Conservation (phyloP, 257 asterid genomes). For the Capsicum chinense region DNA sequence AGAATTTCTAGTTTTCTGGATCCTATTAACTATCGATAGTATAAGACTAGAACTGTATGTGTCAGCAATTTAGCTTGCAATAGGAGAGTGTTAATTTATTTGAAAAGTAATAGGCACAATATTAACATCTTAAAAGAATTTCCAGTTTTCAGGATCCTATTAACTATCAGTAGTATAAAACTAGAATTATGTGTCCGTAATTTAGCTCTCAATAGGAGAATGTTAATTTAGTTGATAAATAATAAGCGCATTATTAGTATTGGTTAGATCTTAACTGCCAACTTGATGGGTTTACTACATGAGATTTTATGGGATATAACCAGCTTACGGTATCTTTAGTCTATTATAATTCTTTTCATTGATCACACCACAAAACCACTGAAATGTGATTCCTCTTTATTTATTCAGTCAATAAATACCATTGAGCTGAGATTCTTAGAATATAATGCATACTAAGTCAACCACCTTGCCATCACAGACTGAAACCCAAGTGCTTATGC, state of each 20-base stretch:
- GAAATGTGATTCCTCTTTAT: not conserved
- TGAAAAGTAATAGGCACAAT: not conserved
- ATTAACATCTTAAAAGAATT: no score
- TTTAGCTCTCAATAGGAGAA: not conserved
- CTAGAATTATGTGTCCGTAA: not conserved
- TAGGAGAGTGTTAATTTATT: not conserved
- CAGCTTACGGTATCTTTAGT: constrained; percentile 8
- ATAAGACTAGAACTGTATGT: not conserved
- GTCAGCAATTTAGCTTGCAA: not conserved
- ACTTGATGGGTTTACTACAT: constrained; percentile 4
- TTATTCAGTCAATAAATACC: not conserved
- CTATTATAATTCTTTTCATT: not conserved
- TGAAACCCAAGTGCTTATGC: not conserved
- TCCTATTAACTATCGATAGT: not conserved
- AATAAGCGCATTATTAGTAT: no score
- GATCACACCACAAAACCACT: constrained; percentile 7
- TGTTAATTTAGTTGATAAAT: not conserved
- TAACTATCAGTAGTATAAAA: not conserved
- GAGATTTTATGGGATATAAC: not conserved
- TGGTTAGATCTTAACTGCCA: not conserved
- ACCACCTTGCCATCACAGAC: not conserved
- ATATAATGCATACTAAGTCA: not conserved
- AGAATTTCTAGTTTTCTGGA: not conserved
- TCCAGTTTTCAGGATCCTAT: no score
- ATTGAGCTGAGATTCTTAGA: not conserved